These are phyloP conservation scores for Yamadazyma nakazawae DNA, from an alignment of 805 yeast genomes.

Conservation along the genomic window DNA sequence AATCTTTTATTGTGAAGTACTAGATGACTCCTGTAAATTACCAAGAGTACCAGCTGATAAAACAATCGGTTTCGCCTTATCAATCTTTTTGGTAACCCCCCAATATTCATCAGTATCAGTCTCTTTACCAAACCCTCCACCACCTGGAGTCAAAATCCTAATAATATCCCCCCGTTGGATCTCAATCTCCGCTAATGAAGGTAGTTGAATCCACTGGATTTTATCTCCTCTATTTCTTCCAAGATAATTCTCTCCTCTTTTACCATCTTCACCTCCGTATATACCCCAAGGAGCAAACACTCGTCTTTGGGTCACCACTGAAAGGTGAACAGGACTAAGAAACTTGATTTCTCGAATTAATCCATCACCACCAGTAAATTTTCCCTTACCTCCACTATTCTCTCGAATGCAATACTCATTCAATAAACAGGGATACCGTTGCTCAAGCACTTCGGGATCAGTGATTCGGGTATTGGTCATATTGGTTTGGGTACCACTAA, in stretches of 20 bases:
- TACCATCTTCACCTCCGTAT: conserved; percentile 27
- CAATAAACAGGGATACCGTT: conserved; percentile 17
- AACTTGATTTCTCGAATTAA: conserved; percentile 20
- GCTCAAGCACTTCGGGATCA: conserved; percentile 19
- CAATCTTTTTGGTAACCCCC: conserved; percentile 6
- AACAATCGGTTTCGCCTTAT: background rate
- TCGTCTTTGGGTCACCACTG: conserved; percentile 19
- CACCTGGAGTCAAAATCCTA: conserved; percentile 74
- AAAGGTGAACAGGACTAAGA: conserved; percentile 15
- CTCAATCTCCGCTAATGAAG: conserved; percentile 64
- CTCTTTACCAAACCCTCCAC: conserved; percentile 69
- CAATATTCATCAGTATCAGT: conserved; percentile 16
- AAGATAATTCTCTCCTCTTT: conserved; percentile 37
- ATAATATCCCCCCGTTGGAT: conserved; percentile 65
- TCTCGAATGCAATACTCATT: conserved; percentile 14
- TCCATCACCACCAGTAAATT: conserved; percentile 19
- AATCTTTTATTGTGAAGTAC: conserved; percentile 19
- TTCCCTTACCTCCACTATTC: conserved; percentile 18
- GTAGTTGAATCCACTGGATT: conserved; percentile 26
- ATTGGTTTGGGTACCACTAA: conserved; percentile 43
- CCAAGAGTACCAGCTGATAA: conserved; percentile 22
- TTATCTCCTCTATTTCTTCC: conserved; percentile 28
- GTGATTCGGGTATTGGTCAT: conserved; percentile 32
- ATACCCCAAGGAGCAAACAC: conserved; percentile 21
- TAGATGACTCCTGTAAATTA: conserved; percentile 17